Evolutionary conservation across 1,284 basidiomycete genomes (phyloP).

Genomic region (Marasmius tenuissimus): DNA sequence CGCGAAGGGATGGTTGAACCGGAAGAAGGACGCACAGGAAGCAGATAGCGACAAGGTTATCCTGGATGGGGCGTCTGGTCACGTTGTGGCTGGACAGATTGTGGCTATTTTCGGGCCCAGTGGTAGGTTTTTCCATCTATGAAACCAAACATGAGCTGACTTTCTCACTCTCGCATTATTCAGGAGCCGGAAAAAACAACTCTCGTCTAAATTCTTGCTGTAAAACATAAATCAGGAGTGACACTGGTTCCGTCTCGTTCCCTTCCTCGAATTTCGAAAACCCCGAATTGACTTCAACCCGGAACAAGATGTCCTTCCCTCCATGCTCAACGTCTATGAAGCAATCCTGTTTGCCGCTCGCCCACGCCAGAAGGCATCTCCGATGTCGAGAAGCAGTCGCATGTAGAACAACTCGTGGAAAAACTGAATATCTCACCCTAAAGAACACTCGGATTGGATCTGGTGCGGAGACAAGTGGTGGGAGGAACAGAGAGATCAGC

Average conservation of each 20-base stretch:
- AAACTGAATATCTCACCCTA: slow-evolving; percentile 74
- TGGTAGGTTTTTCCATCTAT: slow-evolving; percentile 41
- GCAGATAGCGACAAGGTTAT: slow-evolving; percentile 61
- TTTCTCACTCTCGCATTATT: slow-evolving; percentile 6
- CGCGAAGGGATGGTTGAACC: slow-evolving; percentile 15
- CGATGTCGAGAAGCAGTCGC: slow-evolving; percentile 61
- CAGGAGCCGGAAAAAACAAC: slow-evolving; percentile 84
- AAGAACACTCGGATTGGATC: slow-evolving; percentile 76
- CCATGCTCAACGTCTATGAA: slow-evolving; percentile 81
- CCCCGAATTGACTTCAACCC: slow-evolving; percentile 81
- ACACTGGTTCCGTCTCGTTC: slow-evolving; percentile 66
- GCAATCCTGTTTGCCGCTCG: slow-evolving; percentile 83
- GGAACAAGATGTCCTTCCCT: slow-evolving; percentile 80
- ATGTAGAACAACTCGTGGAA: slow-evolving; percentile 68
- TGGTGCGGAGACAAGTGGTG: slow-evolving; percentile 45
- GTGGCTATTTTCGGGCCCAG: slow-evolving; percentile 88
- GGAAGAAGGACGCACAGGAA: slow-evolving; percentile 12
- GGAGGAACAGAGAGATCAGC: slow-evolving; percentile 78
- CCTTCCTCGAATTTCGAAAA: slow-evolving; percentile 30
- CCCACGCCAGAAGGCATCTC: slow-evolving; percentile 82
- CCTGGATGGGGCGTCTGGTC: slow-evolving; percentile 68
- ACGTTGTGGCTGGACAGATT: slow-evolving; percentile 75
- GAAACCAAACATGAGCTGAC: background rate
- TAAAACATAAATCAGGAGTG: slow-evolving; percentile 72
- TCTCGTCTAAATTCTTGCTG: slow-evolving; percentile 81